Evolutionary conservation across 1,284 basidiomycete species (phyloP), one percentile per base, ranked within the genome.

Genomic region (Tausonia pullulans): DNA sequence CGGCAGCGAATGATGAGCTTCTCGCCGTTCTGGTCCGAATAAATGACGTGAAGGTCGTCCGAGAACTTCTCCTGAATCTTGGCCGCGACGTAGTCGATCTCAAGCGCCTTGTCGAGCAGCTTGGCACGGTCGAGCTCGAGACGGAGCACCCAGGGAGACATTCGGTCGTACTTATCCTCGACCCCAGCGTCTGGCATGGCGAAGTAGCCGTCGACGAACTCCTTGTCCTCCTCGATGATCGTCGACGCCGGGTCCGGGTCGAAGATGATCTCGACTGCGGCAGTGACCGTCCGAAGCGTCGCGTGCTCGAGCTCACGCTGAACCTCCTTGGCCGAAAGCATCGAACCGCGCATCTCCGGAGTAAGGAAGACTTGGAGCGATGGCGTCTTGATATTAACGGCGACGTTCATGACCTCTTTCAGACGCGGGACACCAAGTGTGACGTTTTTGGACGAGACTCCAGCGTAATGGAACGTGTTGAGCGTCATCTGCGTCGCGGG

Each of bases 371-470:
- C 92, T 11, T 86, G 88, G 16, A 97, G 82, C 0, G 92, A 94
- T 0, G 96, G 96, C 0, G 96, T 98, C 79, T 98, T 97, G 82
- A 98, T 97, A 74, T 98, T 95, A 43, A 87, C 89, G 0, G 96
- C 94, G 61, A 98, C 94, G 75, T 98, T 98, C 81, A 99, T 98
- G 71, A 98, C 98, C 76, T 97, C 94, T 80, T 97, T 97, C 68
- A 97, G 77, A 78, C 94, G 91, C 9, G 94, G 94, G 0, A 97
- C 94, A 87, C 94, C 94, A 68, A 97, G 89, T 0, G 94, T 98
- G 60, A 97, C 94, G 78, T 94, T 94, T 80, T 97, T 97, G 74
- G 87, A 90, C 41, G 94, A 94, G 43, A 98, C 94, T 87, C 94
- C 94, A 69, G 94, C 94, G 75, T 96, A 97, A 79, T 98, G 94